Conservation (phyloP, 108 stramenopile species). For the Skeletonema menzelii region DNA sequence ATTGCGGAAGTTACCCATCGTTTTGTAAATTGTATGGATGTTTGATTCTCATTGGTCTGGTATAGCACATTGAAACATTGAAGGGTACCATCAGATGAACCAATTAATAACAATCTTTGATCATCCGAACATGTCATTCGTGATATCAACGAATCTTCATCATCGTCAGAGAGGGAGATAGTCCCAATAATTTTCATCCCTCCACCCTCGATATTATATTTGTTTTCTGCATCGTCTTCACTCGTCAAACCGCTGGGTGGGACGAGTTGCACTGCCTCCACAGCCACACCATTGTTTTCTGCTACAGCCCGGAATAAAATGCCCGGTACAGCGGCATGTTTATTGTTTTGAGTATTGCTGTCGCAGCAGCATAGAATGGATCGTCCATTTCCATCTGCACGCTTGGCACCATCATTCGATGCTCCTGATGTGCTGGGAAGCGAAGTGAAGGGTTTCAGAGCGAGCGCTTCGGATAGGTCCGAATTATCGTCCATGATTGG, state of each 20-base stretch:
- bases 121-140: constrained; percentile 39
- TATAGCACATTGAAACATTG: constrained; percentile 52
- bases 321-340: background rate
- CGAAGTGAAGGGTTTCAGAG: constrained; percentile 2
- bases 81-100: constrained; percentile 54
- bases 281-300: background rate
- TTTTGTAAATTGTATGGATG: constrained; percentile 10
- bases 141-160: background rate
- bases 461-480: background rate
- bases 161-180: background rate
- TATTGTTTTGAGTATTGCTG: background rate
- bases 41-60: constrained; percentile 13
- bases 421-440: background rate
- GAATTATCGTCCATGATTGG: background rate
- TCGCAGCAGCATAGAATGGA: background rate
- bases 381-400: background rate
- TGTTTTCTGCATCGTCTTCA: constrained; percentile 2
- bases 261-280: constrained; percentile 16
- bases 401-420: background rate
- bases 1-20: constrained; percentile 40
- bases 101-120: constrained; percentile 29
- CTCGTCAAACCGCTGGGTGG: background rate
- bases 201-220: constrained; percentile 10
- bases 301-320: constrained; percentile 1
- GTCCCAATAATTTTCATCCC: constrained; percentile 9